Percentiles rank a stretch among this genome's conserved stretches.
phyloP scores from a whole-genome alignment of 352 stramenopile species.

The Phytophthora chlamydospora region DNA sequence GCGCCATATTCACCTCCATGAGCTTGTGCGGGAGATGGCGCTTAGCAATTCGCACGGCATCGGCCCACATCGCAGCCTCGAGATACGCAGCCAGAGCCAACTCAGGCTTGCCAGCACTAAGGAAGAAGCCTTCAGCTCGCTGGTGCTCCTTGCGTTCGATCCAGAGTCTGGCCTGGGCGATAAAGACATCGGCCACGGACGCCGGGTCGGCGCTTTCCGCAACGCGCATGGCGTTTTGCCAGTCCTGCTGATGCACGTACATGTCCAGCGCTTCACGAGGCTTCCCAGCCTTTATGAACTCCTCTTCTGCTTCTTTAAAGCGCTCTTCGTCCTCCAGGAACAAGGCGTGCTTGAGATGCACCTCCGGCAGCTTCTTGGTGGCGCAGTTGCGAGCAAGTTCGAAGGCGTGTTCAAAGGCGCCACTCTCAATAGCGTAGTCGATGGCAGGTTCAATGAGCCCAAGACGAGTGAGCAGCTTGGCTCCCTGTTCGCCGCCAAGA shows the following conservation, averaged over 20 bases:
- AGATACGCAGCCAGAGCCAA: conserved; percentile 88
- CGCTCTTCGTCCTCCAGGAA: conserved; percentile 94
- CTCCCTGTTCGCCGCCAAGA: conserved; percentile 88
- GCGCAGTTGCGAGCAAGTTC: conserved; percentile 87
- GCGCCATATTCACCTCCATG: conserved; percentile 89
- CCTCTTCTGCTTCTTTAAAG: conserved; percentile 92
- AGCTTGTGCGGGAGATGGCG: conserved; percentile 93
- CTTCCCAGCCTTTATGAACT: conserved; percentile 94
- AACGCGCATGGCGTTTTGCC: conserved; percentile 91
- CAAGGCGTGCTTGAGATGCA: conserved; percentile 94
- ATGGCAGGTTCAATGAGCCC: conserved; percentile 94
- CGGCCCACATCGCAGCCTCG: conserved; percentile 86
- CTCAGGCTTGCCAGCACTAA: conserved; percentile 92
- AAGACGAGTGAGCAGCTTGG: conserved; percentile 91
- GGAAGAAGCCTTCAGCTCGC: conserved; percentile 89
- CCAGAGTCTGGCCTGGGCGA: conserved; percentile 88
- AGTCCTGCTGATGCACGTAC: conserved; percentile 96
- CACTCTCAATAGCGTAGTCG: conserved; percentile 93
- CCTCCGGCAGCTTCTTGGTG: conserved; percentile 90
- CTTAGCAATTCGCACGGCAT: conserved; percentile 91
- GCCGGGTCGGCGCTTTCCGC: conserved; percentile 91
- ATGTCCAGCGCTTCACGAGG: conserved; percentile 95
- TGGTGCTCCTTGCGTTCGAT: conserved; percentile 89
- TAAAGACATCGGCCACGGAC: conserved; percentile 90
- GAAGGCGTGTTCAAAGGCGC: conserved; percentile 93